Evolutionary conservation across 352 stramenopile species (phyloP), one percentile per base, ranked within the genome.

Genomic region (Pythium utonaiense): DNA sequence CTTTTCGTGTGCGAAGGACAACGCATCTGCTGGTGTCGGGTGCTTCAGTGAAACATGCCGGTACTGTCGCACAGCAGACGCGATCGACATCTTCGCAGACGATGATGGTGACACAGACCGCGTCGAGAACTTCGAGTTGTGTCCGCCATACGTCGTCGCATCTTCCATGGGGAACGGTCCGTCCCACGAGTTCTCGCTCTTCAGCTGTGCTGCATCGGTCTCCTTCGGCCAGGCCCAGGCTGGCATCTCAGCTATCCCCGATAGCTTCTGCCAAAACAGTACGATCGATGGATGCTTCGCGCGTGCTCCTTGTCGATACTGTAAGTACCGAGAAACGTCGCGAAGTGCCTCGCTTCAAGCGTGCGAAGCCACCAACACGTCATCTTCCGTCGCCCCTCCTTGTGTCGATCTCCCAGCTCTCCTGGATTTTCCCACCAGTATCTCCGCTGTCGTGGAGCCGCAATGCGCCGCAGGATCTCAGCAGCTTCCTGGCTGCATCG

Each of bases 241-340:
- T 17, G 56, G 59, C 10, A 55, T 71, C 49, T 67, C 56, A 13
- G 65, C 64, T 21, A 25, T 60, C 19, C 12, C 28, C 4, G 53
- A 69, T 16, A 14, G 22, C 17, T 22, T 24, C 3, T 64, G 49
- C 51, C 36, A 21, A n/a, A 48, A 42, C 31, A 51, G 16, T 25
- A 49, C 41, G 2, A 47, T 16, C n/a, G 31, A 25, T 1, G 50
- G 49, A 1, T 69, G 69, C 47, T 73, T 71, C 28, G 54, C 55
- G 3, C 53, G 47, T 1, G 24, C 48, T 3, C 21, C 51, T 22
- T 71, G 69, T 52, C 69, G 69, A 34, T 73, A 34, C 36, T 75
- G 64, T 52, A 45, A 51, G 21, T 60, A 64, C 30, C 57, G 36
- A n/a, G 33, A 49, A 6, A 67, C 62, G 4, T 6, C 21, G 0